Percentiles rank a stretch among this genome's conserved stretches.
phyloP scores from a whole-genome alignment of 2,329 filamentous ascomycete genomes.

The Fusarium bulbicola region DNA sequence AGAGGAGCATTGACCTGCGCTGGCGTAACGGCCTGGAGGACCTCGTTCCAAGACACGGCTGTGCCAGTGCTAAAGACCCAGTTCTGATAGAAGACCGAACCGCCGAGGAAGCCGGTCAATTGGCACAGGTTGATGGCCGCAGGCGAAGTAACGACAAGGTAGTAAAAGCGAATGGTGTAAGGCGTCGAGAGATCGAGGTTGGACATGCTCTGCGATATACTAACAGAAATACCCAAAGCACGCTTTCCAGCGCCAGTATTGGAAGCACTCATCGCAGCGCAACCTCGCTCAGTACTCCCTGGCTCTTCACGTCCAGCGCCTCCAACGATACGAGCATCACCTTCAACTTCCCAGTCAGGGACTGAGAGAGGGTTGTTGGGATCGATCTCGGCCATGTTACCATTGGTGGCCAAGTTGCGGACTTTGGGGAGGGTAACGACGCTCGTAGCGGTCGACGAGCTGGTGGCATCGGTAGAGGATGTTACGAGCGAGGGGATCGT shows the following conservation, averaged over 20 bases:
- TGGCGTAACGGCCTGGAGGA: not conserved
- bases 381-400: constrained; percentile 8
- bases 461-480: not conserved
- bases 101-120: not conserved
- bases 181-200: not conserved
- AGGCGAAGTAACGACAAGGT: not conserved
- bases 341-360: not conserved
- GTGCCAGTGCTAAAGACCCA: not conserved
- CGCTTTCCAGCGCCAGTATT: not conserved
- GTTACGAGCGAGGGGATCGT: not conserved
- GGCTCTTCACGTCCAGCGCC: not conserved
- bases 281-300: not conserved
- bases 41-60: not conserved
- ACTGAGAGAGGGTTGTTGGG: not conserved
- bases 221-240: not conserved
- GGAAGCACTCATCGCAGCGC: constrained; percentile 6
- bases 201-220: not conserved
- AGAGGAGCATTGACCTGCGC: not conserved
- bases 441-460: not conserved
- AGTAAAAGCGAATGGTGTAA: constrained; percentile 13
- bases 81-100: not conserved
- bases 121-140: not conserved
- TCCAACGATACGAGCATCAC: not conserved
- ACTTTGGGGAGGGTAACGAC: not conserved
- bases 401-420: not conserved